A percentile compares a stretch with the other conserved stretches of the same genome.
phyloP scores from a whole-genome alignment of 768 basidiomycete genomes.

The Tremella yokohamensis region DNA sequence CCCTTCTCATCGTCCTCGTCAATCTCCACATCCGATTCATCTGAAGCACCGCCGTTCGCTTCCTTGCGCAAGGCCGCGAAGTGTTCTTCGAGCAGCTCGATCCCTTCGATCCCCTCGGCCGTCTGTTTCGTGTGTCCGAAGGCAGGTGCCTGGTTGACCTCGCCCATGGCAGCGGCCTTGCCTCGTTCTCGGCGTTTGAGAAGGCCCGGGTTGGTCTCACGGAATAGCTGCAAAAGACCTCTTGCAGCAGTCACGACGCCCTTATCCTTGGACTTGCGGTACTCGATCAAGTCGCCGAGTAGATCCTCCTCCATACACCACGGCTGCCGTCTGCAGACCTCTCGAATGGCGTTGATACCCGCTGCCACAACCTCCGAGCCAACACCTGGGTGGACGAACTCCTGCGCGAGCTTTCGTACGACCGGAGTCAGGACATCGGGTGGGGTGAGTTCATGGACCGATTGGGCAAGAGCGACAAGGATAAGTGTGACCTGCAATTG shows the following conservation, averaged over 20 bases:
- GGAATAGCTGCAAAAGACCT: slow-evolving; percentile 79
- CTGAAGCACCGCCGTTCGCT: slow-evolving; percentile 53
- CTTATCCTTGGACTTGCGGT: slow-evolving; percentile 92
- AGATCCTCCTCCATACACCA: slow-evolving; percentile 97
- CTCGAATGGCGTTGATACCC: slow-evolving; percentile 91
- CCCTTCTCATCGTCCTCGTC: slow-evolving; percentile 58
- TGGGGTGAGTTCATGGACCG: slow-evolving; percentile 89
- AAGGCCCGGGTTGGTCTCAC: slow-evolving; percentile 94
- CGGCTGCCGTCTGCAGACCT: slow-evolving; percentile 89
- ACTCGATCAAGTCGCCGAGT: slow-evolving; percentile 86
- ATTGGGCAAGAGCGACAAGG: slow-evolving; percentile 88
- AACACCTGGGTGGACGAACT: slow-evolving; percentile 97
- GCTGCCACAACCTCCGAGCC: slow-evolving; percentile 92
- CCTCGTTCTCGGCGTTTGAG: slow-evolving; percentile 84
- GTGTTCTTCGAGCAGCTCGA: slow-evolving; percentile 87
- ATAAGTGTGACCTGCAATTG: slow-evolving; percentile 90
- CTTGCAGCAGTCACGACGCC: slow-evolving; percentile 83
- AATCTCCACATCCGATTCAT: slow-evolving; percentile 51
- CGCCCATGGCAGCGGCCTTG: slow-evolving; percentile 80
- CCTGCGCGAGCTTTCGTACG: slow-evolving; percentile 82
- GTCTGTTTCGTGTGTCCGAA: slow-evolving; percentile 76
- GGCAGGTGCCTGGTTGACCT: slow-evolving; percentile 63
- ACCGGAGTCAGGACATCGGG: slow-evolving; percentile 88
- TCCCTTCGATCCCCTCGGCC: slow-evolving; percentile 81
- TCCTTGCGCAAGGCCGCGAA: slow-evolving; percentile 68